Evolutionary conservation across 106 monocot genomes (phyloP).

Genomic region (Platanthera guangdongensis): DNA sequence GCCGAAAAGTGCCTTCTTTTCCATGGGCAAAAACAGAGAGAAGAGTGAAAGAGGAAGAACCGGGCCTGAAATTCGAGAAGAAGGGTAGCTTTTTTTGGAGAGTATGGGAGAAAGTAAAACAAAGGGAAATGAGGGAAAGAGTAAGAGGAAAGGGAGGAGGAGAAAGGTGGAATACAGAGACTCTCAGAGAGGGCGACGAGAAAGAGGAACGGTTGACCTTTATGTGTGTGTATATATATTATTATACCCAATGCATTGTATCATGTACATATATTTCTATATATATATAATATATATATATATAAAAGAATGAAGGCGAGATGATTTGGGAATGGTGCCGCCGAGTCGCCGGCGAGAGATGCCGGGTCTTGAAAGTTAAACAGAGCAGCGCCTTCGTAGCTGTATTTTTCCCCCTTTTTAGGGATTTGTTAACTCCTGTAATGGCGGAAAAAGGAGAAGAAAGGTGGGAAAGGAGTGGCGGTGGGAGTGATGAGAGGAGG

Average conservation of each 20-base stretch:
- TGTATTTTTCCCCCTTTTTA: background rate
- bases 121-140: background rate
- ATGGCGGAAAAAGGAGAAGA: too few species aligned
- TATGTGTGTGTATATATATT: slow-evolving; percentile 6
- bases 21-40: slow-evolving; percentile 18
- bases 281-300: background rate
- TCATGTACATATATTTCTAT: background rate
- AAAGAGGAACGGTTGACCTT: slow-evolving; percentile 11
- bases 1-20: slow-evolving; percentile 26
- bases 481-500: too few species aligned
- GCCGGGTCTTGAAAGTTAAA: slow-evolving; percentile 20
- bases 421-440: too few species aligned
- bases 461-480: too few species aligned
- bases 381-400: slow-evolving; percentile 2
- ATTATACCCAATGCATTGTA: background rate
- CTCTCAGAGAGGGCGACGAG: background rate
- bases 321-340: background rate
- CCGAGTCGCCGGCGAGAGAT: slow-evolving; percentile 9
- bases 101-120: background rate
- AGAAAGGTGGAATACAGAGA: background rate
- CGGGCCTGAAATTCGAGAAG: background rate
- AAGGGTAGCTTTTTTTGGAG: background rate
- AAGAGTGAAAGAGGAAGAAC: background rate
- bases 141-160: background rate
- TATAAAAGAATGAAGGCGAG: background rate